These are phyloP conservation scores for Luzula sylvatica DNA, from an alignment of 176 grass and related monocot genomes.

Conservation along the genomic window DNA sequence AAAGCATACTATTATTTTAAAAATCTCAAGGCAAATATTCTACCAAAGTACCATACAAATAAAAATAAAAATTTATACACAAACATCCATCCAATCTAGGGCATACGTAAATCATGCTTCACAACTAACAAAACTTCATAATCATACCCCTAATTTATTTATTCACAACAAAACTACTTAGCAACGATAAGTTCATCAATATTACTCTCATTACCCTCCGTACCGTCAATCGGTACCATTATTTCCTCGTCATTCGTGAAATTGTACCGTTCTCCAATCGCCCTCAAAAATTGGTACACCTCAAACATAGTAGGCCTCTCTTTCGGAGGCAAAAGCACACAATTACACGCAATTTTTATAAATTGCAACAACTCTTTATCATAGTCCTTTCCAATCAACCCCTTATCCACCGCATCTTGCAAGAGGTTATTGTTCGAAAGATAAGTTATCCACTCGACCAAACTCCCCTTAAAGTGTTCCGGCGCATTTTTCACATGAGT, in stretches of 20 bases:
- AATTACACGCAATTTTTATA: constrained; percentile 73
- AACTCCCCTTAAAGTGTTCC: constrained; percentile 78
- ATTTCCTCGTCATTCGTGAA: constrained; percentile 69
- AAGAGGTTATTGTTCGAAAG: constrained; percentile 85
- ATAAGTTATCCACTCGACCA: constrained; percentile 93
- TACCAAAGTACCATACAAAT: too few species aligned
- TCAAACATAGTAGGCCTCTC: constrained; percentile 89
- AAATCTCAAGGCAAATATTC: too few species aligned
- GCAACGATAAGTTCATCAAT: constrained; percentile 72
- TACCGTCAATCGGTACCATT: constrained; percentile 21
- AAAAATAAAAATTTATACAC: too few species aligned
- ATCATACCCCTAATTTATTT: too few species aligned
- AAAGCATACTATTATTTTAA: too few species aligned
- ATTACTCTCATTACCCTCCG: constrained; percentile 27
- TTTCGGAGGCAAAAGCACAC: constrained; percentile 58
- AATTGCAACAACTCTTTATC: constrained; percentile 82
- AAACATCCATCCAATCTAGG: too few species aligned
- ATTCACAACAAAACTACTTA: too few species aligned
- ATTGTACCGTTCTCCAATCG: constrained; percentile 76
- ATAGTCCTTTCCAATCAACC: constrained; percentile 66
- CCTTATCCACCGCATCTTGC: constrained; percentile 75
- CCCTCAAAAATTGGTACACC: constrained; percentile 79
- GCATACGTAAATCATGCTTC: too few species aligned
- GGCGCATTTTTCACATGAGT: constrained; percentile 63
- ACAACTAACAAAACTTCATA: too few species aligned